Evolutionary conservation across 2,329 filamentous ascomycete genomes (phyloP).

Genomic region (Fusarium anguioides): DNA sequence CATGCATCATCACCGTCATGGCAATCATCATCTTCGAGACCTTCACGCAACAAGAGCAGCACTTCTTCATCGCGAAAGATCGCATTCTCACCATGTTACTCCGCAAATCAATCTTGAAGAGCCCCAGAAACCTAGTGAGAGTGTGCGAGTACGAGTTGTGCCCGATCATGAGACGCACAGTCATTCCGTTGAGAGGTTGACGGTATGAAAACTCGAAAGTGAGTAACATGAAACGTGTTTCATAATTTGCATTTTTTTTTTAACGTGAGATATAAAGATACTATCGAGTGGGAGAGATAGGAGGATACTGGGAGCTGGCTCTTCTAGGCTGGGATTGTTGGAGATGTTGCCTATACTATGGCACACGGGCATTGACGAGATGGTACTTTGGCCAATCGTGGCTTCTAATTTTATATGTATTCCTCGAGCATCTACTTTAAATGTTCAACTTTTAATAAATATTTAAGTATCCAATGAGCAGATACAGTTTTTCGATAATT

Average conservation of each 20-base stretch:
- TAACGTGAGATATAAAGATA: neutral
- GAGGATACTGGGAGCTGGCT: slow-evolving; percentile 19
- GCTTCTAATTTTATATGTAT: neutral
- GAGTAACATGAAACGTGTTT: neutral
- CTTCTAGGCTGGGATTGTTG: neutral
- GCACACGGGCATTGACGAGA: neutral
- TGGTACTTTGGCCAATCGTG: neutral
- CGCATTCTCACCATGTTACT: neutral
- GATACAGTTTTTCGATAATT: neutral
- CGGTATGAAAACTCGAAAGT: slow-evolving; percentile 1
- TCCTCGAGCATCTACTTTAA: neutral
- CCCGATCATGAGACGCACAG: neutral
- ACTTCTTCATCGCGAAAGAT: slow-evolving; percentile 38
- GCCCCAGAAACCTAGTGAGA: slow-evolving; percentile 19
- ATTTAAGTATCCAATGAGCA: neutral
- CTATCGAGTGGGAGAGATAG: neutral
- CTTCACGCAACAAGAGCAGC: slow-evolving; percentile 51
- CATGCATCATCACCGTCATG: slow-evolving; percentile 36
- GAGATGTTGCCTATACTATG: neutral
- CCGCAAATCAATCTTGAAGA: slow-evolving; percentile 22
- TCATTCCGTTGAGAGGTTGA: slow-evolving; percentile 5
- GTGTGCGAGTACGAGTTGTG: slow-evolving; percentile 2
- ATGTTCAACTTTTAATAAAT: neutral
- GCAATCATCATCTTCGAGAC: slow-evolving; percentile 29
- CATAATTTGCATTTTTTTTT: neutral